Conservation (phyloP, 805 yeast genomes). For the Ogataea kodamae region DNA sequence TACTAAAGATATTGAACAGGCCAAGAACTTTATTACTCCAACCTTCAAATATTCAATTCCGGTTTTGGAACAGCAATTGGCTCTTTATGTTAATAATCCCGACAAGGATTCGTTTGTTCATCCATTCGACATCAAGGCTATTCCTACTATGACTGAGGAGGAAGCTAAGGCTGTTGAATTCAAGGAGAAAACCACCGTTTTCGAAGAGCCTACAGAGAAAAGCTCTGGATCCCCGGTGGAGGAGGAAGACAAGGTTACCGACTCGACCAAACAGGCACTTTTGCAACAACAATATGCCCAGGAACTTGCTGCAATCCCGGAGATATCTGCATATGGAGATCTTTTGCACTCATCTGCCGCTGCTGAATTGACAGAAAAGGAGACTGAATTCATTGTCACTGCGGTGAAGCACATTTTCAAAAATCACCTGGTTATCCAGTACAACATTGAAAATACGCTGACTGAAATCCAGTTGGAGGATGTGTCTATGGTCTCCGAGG, state of each 20-base stretch:
- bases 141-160: conserved; percentile 65
- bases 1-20: conserved; percentile 35
- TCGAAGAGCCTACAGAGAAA: conserved; percentile 24
- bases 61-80: conserved; percentile 73
- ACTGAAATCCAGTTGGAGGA: conserved; percentile 72
- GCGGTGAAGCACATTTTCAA: conserved; percentile 82
- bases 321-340: conserved; percentile 68
- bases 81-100: conserved; percentile 56
- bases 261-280: conserved; percentile 32
- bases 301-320: conserved; percentile 68
- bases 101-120: conserved; percentile 44
- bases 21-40: conserved; percentile 58
- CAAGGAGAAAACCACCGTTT: conserved; percentile 44
- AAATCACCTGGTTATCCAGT: conserved; percentile 73
- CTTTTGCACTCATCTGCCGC: conserved; percentile 66
- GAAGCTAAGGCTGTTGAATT: conserved; percentile 65
- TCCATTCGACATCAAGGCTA: conserved; percentile 67
- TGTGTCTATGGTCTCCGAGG: conserved; percentile 65
- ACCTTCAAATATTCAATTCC: conserved; percentile 68
- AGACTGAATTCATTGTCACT: conserved; percentile 86
- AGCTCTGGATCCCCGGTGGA: conserved; percentile 18
- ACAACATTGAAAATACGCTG: conserved; percentile 79
- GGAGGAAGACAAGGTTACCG: conserved; percentile 29
- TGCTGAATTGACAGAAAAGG: conserved; percentile 79
- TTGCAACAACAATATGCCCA: conserved; percentile 64